Conservation (phyloP, 164 flowering plant genomes). For the Aristolochia contorta region DNA sequence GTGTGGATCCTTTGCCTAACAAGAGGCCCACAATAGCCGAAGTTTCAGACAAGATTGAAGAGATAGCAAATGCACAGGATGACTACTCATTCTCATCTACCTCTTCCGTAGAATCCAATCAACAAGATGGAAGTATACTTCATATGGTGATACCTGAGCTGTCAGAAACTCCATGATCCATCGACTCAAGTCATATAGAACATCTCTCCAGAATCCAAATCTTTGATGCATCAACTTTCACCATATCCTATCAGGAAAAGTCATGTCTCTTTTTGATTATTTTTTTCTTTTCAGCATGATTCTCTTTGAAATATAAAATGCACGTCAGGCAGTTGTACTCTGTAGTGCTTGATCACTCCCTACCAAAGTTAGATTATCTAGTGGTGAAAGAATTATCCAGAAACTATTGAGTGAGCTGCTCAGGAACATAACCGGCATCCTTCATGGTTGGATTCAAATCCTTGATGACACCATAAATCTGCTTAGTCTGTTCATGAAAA, state of each 20-base stretch:
- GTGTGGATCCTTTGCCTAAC: slow-evolving; percentile 31
- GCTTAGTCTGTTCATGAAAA: slow-evolving; percentile 30
- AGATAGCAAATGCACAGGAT: slow-evolving; percentile 23
- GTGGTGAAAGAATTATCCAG: no score
- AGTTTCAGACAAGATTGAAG: slow-evolving; percentile 41
- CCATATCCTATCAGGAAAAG: no score
- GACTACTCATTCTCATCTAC: slow-evolving; percentile 22
- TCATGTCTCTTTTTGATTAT: no score
- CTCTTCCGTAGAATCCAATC: slow-evolving; percentile 17
- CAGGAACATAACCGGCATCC: slow-evolving; percentile 45
- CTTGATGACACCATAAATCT: slow-evolving; percentile 29
- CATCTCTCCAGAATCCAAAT: no score
- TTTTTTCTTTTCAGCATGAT: no score
- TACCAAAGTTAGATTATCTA: no score
- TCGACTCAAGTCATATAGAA: slow-evolving; percentile 12
- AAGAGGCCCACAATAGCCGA: slow-evolving; percentile 35
- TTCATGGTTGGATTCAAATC: slow-evolving; percentile 27
- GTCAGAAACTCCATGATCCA: slow-evolving; percentile 43
- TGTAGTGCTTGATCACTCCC: no score
- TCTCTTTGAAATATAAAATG: no score
- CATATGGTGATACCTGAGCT: slow-evolving; percentile 35
- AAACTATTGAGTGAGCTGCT: slow-evolving; percentile 3
- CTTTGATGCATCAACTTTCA: no score
- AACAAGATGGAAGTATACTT: slow-evolving; percentile 23
- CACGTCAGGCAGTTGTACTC: no score